phyloP scores from a whole-genome alignment of 179 eudicot species.

The Beta corolliflora region DNA sequence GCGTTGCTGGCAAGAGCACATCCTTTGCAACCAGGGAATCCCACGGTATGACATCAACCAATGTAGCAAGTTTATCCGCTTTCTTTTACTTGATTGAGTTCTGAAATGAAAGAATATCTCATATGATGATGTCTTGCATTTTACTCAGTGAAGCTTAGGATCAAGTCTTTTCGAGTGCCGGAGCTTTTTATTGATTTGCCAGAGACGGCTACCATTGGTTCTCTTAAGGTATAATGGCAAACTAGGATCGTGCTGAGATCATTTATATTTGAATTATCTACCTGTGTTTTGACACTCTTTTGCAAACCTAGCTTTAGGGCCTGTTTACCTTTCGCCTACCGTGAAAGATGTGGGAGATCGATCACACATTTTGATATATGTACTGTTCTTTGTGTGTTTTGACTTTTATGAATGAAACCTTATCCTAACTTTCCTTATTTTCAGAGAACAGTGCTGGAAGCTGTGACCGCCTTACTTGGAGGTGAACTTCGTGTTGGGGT shows the following conservation, averaged over 20 bases:
- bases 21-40: constrained; percentile 57
- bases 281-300: not conserved
- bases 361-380: not conserved
- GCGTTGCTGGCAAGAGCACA: constrained; percentile 45
- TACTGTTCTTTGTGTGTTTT: not conserved
- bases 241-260: not conserved
- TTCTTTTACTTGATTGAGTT: constrained; percentile 32
- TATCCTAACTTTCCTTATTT: not conserved
- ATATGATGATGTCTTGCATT: constrained; percentile 39
- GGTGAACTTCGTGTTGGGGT: constrained; percentile 81
- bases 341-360: not conserved
- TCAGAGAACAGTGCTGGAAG: constrained; percentile 66
- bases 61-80: constrained; percentile 27
- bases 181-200: constrained; percentile 83
- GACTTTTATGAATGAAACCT: not conserved
- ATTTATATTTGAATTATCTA: not conserved
- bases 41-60: constrained; percentile 59
- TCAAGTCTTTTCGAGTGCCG: constrained; percentile 82
- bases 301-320: not conserved
- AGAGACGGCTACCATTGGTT: constrained; percentile 80
- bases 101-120: constrained; percentile 36
- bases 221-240: constrained; percentile 59
- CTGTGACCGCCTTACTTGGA: constrained; percentile 75
- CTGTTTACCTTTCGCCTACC: not conserved
- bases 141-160: constrained; percentile 79